Percentiles rank a stretch among this genome's conserved stretches.
These are phyloP conservation scores for Macadamia integrifolia DNA, from an alignment of 164 flowering plant genomes.

Conservation along the genomic window DNA sequence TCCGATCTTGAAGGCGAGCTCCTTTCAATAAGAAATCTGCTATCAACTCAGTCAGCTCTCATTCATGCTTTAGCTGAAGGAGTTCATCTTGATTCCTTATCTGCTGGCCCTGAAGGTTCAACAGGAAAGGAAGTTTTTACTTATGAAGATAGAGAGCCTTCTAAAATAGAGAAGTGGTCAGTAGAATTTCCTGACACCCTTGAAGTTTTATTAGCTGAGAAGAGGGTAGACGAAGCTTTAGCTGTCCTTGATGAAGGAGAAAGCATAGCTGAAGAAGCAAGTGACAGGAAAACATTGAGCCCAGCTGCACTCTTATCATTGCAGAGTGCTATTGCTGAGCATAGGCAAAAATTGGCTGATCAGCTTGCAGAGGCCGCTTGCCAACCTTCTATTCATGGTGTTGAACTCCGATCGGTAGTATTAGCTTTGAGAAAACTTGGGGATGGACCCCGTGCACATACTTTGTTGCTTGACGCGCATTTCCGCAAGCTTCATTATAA, in stretches of 20 bases:
- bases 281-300: constrained; percentile 38
- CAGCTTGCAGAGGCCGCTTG: constrained; percentile 89
- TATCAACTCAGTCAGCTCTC: constrained; percentile 85
- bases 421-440: constrained; percentile 86
- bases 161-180: constrained; percentile 75
- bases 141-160: constrained; percentile 44
- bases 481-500: constrained; percentile 62
- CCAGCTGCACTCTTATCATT: constrained; percentile 39
- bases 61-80: constrained; percentile 90
- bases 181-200: constrained; percentile 70
- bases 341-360: constrained; percentile 71
- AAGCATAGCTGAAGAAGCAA: constrained; percentile 43
- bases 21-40: constrained; percentile 69
- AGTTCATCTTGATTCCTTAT: constrained; percentile 50
- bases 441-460: constrained; percentile 95
- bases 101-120: constrained; percentile 36
- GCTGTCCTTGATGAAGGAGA: constrained; percentile 86
- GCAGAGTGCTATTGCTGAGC: constrained; percentile 52
- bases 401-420: constrained; percentile 85
- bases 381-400: constrained; percentile 87
- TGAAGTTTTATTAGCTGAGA: constrained; percentile 91
- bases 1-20: constrained; percentile 96
- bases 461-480: constrained; percentile 74
- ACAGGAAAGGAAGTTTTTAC: constrained; percentile 20
- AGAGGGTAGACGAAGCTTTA: constrained; percentile 87